These are phyloP conservation scores for Parsonsia alboflavescens DNA, from an alignment of 257 asterid genomes.

Conservation along the genomic window DNA sequence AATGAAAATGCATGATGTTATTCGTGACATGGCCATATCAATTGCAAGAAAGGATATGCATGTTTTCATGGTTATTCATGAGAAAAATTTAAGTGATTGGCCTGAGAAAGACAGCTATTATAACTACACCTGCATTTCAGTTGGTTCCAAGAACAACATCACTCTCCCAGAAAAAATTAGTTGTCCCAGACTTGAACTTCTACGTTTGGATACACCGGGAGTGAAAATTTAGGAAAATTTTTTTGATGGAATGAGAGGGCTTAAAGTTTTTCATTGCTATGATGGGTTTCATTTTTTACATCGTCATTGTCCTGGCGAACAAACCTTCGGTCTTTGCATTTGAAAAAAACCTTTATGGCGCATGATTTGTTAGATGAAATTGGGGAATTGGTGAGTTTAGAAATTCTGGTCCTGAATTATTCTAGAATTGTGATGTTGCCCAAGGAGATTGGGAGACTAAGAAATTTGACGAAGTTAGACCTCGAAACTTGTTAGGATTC, in stretches of 20 bases:
- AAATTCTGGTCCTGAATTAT: constrained; percentile 5
- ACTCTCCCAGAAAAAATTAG: too few relatives aligned
- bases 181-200: background rate
- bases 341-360: background rate
- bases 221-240: background rate
- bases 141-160: too few relatives aligned
- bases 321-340: constrained; percentile 12
- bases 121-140: too few relatives aligned
- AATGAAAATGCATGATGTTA: too few relatives aligned
- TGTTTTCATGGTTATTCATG: too few relatives aligned
- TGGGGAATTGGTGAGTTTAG: constrained; percentile 9
- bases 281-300: background rate
- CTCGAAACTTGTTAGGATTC: constrained; percentile 8
- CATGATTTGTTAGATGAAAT: background rate
- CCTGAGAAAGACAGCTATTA: too few relatives aligned
- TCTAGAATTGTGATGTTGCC: constrained; percentile 14
- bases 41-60: too few relatives aligned
- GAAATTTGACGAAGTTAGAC: constrained; percentile 15
- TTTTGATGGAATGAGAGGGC: background rate
- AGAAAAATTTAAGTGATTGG: too few relatives aligned
- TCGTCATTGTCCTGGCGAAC: background rate
- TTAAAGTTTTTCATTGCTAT: constrained; percentile 1
- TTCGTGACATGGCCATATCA: too few relatives aligned
- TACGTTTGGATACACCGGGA: background rate
- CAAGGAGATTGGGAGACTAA: constrained; percentile 7